Percentiles rank a stretch among this genome's conserved stretches.
Conservation (phyloP, 2,329 filamentous ascomycete genomes). For the Daldinia eschscholtzii region DNA sequence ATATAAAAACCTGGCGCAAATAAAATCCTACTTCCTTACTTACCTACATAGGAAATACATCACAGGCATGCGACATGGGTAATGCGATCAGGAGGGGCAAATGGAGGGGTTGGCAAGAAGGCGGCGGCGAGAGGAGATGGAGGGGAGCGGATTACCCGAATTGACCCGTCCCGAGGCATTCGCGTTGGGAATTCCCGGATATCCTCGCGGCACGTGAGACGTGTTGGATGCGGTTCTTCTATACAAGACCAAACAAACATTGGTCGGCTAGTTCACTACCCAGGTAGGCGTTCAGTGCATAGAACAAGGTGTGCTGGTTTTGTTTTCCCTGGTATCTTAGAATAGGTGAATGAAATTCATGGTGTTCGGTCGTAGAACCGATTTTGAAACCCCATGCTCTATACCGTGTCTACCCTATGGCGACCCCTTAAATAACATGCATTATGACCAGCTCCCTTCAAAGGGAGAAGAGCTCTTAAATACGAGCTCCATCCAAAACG, state of each 20-base stretch:
- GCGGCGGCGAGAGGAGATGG: slow-evolving; percentile 7
- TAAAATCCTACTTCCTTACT: neutral
- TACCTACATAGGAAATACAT: slow-evolving; percentile 15
- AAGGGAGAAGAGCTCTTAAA: slow-evolving; percentile 48
- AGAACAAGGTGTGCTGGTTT: slow-evolving; percentile 7
- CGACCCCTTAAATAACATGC: slow-evolving; percentile 38
- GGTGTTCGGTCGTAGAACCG: slow-evolving; percentile 35
- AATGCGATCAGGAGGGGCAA: slow-evolving; percentile 13
- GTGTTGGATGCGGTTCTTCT: slow-evolving; percentile 9
- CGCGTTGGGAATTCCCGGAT: slow-evolving; percentile 13
- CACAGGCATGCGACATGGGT: slow-evolving; percentile 10
- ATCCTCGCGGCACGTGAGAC: slow-evolving; percentile 26
- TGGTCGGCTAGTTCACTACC: neutral
- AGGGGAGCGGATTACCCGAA: slow-evolving; percentile 28
- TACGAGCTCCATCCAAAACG: slow-evolving; percentile 51
- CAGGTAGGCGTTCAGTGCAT: slow-evolving; percentile 23
- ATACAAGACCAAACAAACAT: slow-evolving; percentile 9
- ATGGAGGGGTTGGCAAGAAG: slow-evolving; percentile 1
- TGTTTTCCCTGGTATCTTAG: slow-evolving; percentile 17
- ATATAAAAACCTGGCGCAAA: neutral
- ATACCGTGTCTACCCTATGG: slow-evolving; percentile 43
- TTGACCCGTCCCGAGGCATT: slow-evolving; percentile 32
- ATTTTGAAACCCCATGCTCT: slow-evolving; percentile 43
- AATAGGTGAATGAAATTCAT: slow-evolving; percentile 41
- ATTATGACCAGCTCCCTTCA: slow-evolving; percentile 49